These are phyloP conservation scores for Fusarium compactum DNA, from an alignment of 2,329 filamentous ascomycete genomes.

Conservation along the genomic window DNA sequence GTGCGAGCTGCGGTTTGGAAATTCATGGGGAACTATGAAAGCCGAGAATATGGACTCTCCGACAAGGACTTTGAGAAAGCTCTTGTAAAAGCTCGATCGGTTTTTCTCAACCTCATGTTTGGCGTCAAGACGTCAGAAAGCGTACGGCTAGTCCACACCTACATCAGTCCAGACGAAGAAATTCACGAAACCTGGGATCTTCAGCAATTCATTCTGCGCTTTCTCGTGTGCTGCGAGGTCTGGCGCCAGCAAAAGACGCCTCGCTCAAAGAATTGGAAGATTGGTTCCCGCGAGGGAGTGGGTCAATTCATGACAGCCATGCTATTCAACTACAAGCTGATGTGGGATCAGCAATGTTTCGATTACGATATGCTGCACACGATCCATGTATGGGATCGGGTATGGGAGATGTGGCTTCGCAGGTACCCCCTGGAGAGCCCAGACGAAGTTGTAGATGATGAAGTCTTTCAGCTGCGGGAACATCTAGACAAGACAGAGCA, in stretches of 20 bases:
- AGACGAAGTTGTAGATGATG: constrained; percentile 1
- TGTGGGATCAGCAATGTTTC: constrained; percentile 40
- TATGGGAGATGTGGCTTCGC: constrained; percentile 50
- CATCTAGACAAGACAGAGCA: constrained; percentile 36
- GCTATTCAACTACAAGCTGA: constrained; percentile 40
- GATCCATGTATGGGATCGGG: constrained; percentile 35
- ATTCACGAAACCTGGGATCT: constrained; percentile 13
- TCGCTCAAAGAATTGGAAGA: constrained; percentile 37
- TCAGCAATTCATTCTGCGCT: constrained; percentile 37
- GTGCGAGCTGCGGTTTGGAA: constrained; percentile 42
- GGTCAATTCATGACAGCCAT: constrained; percentile 43
- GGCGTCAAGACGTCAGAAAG: constrained; percentile 16
- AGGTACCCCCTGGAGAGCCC: constrained; percentile 35
- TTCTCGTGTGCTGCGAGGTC: constrained; percentile 44
- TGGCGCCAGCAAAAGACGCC: constrained; percentile 43
- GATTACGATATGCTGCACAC: background rate
- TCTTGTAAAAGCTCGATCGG: constrained; percentile 16
- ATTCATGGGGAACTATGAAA: constrained; percentile 13
- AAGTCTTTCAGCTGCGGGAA: constrained; percentile 33
- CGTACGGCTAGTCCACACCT: constrained; percentile 15
- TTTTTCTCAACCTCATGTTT: constrained; percentile 39
- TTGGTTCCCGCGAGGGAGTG: constrained; percentile 27
- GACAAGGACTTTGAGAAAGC: constrained; percentile 13
- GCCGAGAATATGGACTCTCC: background rate
- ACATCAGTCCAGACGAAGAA: constrained; percentile 1